Conservation (phyloP, 2,329 filamentous ascomycete species). For the Fusarium citri region DNA sequence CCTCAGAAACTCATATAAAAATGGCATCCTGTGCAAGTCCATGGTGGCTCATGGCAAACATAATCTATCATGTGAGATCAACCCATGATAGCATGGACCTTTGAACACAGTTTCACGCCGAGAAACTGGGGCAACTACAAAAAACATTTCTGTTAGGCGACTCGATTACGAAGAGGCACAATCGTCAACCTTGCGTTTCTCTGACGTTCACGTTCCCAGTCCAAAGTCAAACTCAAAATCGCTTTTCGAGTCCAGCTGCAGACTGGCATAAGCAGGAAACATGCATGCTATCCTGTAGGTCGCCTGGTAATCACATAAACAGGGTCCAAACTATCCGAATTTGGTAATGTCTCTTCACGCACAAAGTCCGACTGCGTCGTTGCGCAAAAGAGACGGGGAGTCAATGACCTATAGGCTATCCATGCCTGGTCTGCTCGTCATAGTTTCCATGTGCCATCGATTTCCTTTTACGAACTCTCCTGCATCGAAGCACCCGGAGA, state of each 20-base stretch:
- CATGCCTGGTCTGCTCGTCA: conserved; percentile 7
- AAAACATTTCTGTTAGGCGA: too few species aligned
- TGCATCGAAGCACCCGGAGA: conserved; percentile 5
- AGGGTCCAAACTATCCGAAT: conserved; percentile 7
- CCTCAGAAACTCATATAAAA: background rate
- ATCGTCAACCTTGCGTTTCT: conserved; percentile 36
- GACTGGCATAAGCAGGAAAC: conserved; percentile 21
- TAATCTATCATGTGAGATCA: conserved; percentile 44
- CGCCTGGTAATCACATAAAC: background rate
- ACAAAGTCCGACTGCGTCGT: background rate
- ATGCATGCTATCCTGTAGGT: conserved; percentile 11
- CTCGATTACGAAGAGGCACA: conserved; percentile 1
- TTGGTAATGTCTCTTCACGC: conserved; percentile 5
- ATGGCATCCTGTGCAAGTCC: conserved; percentile 5
- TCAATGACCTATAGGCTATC: background rate
- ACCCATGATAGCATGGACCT: conserved; percentile 16
- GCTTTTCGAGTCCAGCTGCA: background rate
- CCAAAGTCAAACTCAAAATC: conserved; percentile 6
- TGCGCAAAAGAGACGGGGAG: conserved; percentile 9
- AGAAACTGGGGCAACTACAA: background rate
- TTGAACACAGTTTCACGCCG: background rate
- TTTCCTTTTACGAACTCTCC: conserved; percentile 19
- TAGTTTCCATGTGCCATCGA: conserved; percentile 6
- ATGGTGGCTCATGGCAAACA: conserved; percentile 37
- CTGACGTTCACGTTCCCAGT: conserved; percentile 23